Evolutionary conservation across 176 grass and related monocot genomes (phyloP), one percentile per base, ranked within the genome.

Genomic region (Poa pratensis): DNA sequence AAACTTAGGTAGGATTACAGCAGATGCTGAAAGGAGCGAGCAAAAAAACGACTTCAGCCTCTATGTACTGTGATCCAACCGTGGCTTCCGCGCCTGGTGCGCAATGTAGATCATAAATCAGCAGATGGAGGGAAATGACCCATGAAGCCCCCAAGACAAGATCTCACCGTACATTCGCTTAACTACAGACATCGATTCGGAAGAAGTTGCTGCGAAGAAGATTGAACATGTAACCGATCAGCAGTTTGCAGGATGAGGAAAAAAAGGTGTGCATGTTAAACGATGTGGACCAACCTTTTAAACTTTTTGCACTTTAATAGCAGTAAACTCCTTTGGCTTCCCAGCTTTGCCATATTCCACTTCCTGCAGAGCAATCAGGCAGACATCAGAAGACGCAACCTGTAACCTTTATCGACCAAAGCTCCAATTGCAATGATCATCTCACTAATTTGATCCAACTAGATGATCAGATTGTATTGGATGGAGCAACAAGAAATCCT

Each of bases 251-350:
- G 22, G 46, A 1, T 30, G 23, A 53, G 28, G 35, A 34, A 51
- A 82, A 57, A 39, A 68, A 32, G 11, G 17, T 7, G 20, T 10
- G 5, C 9, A 22, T 14, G 11, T 67, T 75, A 48, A 45, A 66
- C 13, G 60, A 23, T 69, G 13, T 28, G 51, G 64, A 81, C 66
- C 80, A 80, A 87, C 90, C 67, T 43, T 90, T 55, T 60, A 93
- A 58, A 93, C 82, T 82, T 83, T 89, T 49, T 90, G 91, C 79
- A 76, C 88, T 86, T 90, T 90, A 67, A 30, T 80, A 54, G 63
- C 69, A 63, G 70, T 80, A 67, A 84, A 64, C 40, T 90, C 88
- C 81, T 86, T 93, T 51, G 59, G 82, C 49, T 86, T 93, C 15
- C 78, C 65, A 68, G 46, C 51, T 84, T 93, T 93, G 67, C 71